Evolutionary conservation across 805 yeast genomes (phyloP).

Genomic region (Wickerhamiella brachini): DNA sequence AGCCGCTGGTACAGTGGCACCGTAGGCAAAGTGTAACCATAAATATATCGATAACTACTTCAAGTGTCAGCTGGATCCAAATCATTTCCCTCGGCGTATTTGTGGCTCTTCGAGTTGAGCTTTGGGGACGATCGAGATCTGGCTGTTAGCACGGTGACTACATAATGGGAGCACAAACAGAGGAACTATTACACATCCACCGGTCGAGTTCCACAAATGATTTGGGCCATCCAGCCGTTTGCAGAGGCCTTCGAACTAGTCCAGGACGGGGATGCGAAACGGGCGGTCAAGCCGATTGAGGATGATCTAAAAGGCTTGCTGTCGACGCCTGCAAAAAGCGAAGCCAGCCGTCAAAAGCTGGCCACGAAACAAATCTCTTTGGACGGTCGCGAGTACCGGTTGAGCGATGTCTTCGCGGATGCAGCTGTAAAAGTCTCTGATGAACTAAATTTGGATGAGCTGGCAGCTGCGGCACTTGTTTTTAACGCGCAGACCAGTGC

Average conservation of each 20-base stretch:
- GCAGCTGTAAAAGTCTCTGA: conserved; percentile 46
- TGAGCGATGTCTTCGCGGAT: conserved; percentile 54
- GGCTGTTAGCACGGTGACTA: no score
- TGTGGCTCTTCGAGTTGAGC: no score
- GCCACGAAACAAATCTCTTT: conserved; percentile 33
- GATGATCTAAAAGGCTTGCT: conserved; percentile 26
- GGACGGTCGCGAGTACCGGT: conserved; percentile 39
- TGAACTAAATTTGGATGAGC: conserved; percentile 62
- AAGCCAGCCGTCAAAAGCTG: conserved; percentile 22
- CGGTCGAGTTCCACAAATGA: conserved; percentile 14
- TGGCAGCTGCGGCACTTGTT: conserved; percentile 57
- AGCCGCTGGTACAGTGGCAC: no score
- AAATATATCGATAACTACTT: no score
- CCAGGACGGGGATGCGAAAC: conserved; percentile 5
- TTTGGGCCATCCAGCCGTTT: conserved; percentile 24
- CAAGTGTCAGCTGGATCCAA: no score
- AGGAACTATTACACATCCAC: neutral
- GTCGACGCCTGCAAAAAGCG: conserved; percentile 26
- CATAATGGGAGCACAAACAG: no score
- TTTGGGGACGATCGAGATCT: neutral
- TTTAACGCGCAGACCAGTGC: conserved; percentile 31
- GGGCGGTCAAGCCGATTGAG: conserved; percentile 12
- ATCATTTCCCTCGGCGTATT: no score
- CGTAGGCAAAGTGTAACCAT: no score
- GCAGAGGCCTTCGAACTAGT: conserved; percentile 18